Evolutionary conservation across 805 yeast genomes (phyloP), one percentile per base, ranked within the genome.

Genomic region (Myxozyma neotropica): DNA sequence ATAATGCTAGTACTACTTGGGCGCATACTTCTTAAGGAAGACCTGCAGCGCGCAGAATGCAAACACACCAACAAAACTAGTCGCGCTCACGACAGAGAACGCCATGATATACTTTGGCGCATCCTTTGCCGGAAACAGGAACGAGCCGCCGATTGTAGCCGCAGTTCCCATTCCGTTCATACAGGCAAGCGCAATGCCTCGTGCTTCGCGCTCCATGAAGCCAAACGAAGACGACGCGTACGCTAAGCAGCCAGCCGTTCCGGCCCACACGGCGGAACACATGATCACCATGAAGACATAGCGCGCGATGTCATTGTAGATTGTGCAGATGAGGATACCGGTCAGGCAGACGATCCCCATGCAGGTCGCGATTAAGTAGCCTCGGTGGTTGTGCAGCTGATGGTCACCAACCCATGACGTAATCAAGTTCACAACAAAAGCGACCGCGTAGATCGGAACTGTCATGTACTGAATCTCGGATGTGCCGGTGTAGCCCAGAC

Each of bases 71-170:
- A 35, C 23, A 33, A 58, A 58, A 26, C 55, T 47, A 8, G 52
- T 33, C 3, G 59, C 63, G 1, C 61, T 48, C 6, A 58, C 53
- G 15, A 59, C 59, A 2, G 56, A 42, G 19, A 59, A 59, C 0
- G 61, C 63, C 59, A 59, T 59, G n/a, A 55, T 43, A 49, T 59
- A 59, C 50, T 55, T 59, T 19, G 63, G 63, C 27, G 50, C 27
- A 23, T 59, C 63, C 27, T 50, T 43, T 6, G 23, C 27, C 10
- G 63, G 59, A 21, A 55, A 59, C 44, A 58, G 35, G 23, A 55
- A 55, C 17, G 59, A 42, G 27, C 57, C 57, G 10, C 43, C 48
- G 24, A 59, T 55, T 1, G 63, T 55, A 10, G 59, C 55, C 1
- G 53, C 40, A 2, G 59, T 59, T n/a, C 63, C 63, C 36, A 59